phyloP scores from a whole-genome alignment of 225 moss, liverwort and hornwort genomes.

The Antitrichia curtipendula region DNA sequence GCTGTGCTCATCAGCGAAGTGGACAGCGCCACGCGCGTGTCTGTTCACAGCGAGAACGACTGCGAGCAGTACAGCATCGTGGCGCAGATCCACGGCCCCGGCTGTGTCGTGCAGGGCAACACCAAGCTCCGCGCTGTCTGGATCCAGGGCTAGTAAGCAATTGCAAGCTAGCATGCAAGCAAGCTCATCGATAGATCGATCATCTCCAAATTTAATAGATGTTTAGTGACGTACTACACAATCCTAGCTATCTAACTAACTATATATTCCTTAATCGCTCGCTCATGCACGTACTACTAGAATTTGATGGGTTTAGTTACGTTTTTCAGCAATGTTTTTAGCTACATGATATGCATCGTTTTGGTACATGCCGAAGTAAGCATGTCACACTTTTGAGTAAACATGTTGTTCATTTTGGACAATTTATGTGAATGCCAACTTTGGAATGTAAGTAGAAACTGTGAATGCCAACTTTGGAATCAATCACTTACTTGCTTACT shows the following conservation, averaged over 20 bases:
- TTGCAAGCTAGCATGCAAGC: neutral
- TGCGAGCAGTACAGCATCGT: neutral
- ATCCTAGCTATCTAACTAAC: neutral
- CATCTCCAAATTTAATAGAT: neutral
- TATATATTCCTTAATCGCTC: neutral
- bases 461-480: neutral
- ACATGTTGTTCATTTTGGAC: neutral
- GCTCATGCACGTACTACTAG: neutral
- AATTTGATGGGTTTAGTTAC: neutral
- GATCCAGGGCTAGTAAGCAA: neutral
- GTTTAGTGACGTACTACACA: neutral
- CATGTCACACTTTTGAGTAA: neutral
- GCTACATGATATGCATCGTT: neutral
- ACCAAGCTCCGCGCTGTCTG: slow-evolving; percentile 12
- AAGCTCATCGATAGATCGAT: neutral
- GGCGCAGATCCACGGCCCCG: slow-evolving; percentile 16
- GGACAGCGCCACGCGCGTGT: neutral
- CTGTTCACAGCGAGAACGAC: slow-evolving; percentile 10
- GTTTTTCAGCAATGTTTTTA: neutral
- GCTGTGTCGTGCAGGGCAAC: slow-evolving; percentile 3
- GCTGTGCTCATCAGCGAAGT: slow-evolving; percentile 16
- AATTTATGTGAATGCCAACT: no score
- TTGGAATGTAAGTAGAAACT: neutral
- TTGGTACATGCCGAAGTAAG: neutral
- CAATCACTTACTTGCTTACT: no score